Evolutionary conservation across 331 rosid species (phyloP), one percentile per base, ranked within the genome.

Genomic region (Acacia concinna): DNA sequence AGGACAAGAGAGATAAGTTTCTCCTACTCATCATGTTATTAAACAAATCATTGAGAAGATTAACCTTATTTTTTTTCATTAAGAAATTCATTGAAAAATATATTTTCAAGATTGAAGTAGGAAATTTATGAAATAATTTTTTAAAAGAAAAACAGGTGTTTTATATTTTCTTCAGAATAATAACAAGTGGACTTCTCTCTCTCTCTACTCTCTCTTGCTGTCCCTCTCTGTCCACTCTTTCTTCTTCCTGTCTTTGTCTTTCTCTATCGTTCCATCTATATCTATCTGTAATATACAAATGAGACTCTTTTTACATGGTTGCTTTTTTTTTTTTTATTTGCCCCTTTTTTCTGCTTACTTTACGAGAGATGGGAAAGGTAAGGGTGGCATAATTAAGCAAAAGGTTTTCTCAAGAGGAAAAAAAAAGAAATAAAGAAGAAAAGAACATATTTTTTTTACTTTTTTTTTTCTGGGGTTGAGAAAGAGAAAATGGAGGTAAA

Each of bases 401-500:
- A 88, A 87, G 82, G 80, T 84, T 80, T 72, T 82, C 30, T 77
- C 85, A 69, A 87, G 32, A 78, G 77, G 78, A 35, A 47, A 62
- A 52, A 57, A 68, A 81, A 86, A 79, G 86, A 76, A 34, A 81
- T 71, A 85, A 66, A 68, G 76, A 52, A 20, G 40, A 43, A 69
- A 40, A 9, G 41, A 21, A 40, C 34, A 46, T 66, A 49, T 23
- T 8, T 8, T 81, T 21, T 32, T 23, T 2, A 0, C 2, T 51
- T 81, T 75, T 76, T 51, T 82, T 37, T 63, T 67, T 78, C 78
- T 70, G 81, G 85, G 65, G 75, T 75, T 83, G 83, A 63, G 88
- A 91, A 78, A 81, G 90, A 90, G 76, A 85, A 84, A 10, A 52
- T 83, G 82, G 83, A 85, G 87, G 85, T 91, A 91, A 92, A 91